Evolutionary conservation across 1,284 basidiomycete species (phyloP), one percentile per base, ranked within the genome.

Genomic region (Tetrapyrgos nigripes): DNA sequence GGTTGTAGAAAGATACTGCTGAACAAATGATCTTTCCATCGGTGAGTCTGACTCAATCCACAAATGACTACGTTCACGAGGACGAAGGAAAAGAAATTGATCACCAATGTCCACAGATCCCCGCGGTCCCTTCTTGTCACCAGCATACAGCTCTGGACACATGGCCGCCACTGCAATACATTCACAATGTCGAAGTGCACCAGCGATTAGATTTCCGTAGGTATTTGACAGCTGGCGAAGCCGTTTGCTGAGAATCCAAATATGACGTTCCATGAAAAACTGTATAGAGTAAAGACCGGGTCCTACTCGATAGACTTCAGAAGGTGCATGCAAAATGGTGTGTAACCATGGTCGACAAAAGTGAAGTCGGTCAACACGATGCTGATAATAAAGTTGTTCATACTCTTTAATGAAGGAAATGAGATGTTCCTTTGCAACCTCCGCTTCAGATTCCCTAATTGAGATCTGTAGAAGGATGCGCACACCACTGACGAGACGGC

Each of bases 311-410:
- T 52, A 26, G 6, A 60, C 61, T 45, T 77, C 69, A 5, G 53
- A 55, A 6, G 59, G 55, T 40, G 70, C 26, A 59, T 77, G 74
- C 11, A 40, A n/a, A 1, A 71, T 50, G 1, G 58, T 45, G 56
- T 77, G 76, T 10, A 78, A 59, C 44, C 68, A 66, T 23, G 61
- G 75, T 0, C 68, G 65, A 9, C 64, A 59, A 59, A 76, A 72
- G 50, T 76, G 73, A 23, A 78, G 37, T 1, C 70, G 66, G 29
- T 69, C 65, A 1, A 45, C 40, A 3, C 56, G 46, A 2, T 68
- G 62, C 50, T 71, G 65, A 35, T 64, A 64, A 57, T 74, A 75
- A 1, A 70, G 44, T 2, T 11, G 9, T 53, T 76, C 71, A 48
- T 67, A 76, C 23, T 72, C 69, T 1, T 59, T 43, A 3, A 56